Percentiles rank a stretch among this genome's conserved stretches.
These are phyloP conservation scores for Wickerhamomyces rabaulensis DNA, from an alignment of 805 yeast species.

Conservation along the genomic window DNA sequence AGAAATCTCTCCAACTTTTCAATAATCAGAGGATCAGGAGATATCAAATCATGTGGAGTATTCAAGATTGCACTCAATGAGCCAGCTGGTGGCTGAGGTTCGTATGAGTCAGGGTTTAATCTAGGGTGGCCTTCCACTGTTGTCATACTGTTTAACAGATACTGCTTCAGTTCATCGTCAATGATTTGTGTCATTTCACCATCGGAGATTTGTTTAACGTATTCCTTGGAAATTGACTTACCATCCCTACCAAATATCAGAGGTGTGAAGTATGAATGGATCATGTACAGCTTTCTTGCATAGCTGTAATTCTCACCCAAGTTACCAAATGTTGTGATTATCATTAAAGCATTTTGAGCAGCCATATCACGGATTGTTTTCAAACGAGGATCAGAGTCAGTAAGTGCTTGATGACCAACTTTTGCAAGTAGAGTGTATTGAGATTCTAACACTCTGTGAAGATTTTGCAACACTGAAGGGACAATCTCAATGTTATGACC, in stretches of 20 bases:
- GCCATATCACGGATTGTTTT: background rate
- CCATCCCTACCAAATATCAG: background rate
- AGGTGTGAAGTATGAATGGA: background rate
- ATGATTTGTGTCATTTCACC: background rate
- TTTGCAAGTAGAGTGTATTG: background rate
- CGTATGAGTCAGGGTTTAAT: background rate
- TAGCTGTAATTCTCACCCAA: background rate
- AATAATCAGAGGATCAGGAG: background rate
- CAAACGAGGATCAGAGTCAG: background rate
- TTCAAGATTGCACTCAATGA: background rate
- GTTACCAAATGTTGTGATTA: background rate
- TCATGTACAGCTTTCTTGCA: background rate
- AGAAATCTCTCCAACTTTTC: background rate
- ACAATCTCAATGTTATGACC: constrained; percentile 3
- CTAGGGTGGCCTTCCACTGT: background rate
- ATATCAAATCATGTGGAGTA: background rate
- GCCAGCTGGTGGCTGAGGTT: background rate
- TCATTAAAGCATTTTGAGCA: background rate
- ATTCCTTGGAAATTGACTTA: background rate
- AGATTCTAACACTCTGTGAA: background rate
- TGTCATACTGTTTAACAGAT: background rate
- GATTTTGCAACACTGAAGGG: background rate
- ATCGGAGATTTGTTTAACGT: background rate
- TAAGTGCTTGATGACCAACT: background rate
- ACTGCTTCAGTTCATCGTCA: background rate